Base-by-base conservation (phyloP, 371 early-diverging fungal species). In the Thermomucor indicae-seudaticae region DNA sequence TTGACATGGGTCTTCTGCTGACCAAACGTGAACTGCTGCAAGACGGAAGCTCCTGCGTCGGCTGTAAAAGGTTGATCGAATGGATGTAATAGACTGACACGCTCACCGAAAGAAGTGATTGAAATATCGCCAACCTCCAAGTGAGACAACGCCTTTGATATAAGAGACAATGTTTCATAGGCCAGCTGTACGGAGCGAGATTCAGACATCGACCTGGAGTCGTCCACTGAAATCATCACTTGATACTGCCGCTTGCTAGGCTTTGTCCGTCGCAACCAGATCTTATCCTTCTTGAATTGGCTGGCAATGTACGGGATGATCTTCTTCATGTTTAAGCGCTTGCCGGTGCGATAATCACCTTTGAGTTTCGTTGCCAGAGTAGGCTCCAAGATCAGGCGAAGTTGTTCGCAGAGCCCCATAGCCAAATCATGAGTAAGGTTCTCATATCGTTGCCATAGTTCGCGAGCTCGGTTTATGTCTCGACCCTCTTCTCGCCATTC, bases 281-380 rank as follows among this genome's bases (percentile, higher is more conserved):
- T 99, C 82, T 97, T 98, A 78, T 99, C 99, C 78, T 96, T 98
- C 79, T 94, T 94, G 80, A 92, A 99, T 64, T 97, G 92, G 60
- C 91, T 90, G 19, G 99, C 99, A 67, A 99, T 97, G 64, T 98
- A 99, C 2, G 98, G 95, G 56, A 99, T 95, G 48, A 99, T 92
- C 79, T 93, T 97, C 66, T 96, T 94, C 97, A 99, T 98, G 70
- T 99, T 99, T 50, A 99, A 86, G 23, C 99, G 93, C 72, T 99
- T 99, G 51, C 99, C 99, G 29, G 93, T 97, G 47, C 91, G 89
- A 72, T 97, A 99, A 79, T 99, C 99, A 38, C 99, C 99, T 65
- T 89, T 92, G 53, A 99, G 87, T 65, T 96, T 94, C 27, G 92
- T 91, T 1, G 95, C 94, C 61, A 94, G 81, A 22, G 99, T 99